These are phyloP conservation scores for Nitzschia sp. DNA, from an alignment of 108 stramenopile genomes.

Conservation along the genomic window DNA sequence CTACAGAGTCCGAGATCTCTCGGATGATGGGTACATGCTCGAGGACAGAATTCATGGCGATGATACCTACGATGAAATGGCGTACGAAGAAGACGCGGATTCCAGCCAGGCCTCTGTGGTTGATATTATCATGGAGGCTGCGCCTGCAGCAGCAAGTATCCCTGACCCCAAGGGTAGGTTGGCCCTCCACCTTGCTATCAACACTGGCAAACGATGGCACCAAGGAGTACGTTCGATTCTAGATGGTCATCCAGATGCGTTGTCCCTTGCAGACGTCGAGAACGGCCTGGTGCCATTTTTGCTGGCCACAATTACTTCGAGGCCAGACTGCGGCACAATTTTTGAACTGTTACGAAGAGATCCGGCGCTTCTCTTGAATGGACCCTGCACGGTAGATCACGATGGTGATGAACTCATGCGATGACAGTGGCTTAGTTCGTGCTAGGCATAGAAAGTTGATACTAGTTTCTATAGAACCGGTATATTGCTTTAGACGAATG, in stretches of 20 bases:
- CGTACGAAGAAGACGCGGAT: conserved; percentile 14
- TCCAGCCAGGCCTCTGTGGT: conserved; percentile 26
- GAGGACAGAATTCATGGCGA: conserved; percentile 45
- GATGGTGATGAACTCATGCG: background rate
- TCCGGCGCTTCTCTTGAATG: conserved; percentile 9
- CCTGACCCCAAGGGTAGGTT: conserved; percentile 47
- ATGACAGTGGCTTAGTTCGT: background rate
- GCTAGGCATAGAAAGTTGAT: background rate
- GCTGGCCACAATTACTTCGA: conserved; percentile 12
- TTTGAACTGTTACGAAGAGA: conserved; percentile 13
- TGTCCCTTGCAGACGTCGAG: conserved; percentile 5
- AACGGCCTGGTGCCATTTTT: conserved; percentile 17
- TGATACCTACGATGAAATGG: conserved; percentile 35
- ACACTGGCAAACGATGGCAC: conserved; percentile 39
- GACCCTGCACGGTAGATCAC: background rate
- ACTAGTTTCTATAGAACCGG: too few relatives aligned
- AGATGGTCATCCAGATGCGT: conserved; percentile 13
- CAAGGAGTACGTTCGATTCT: conserved; percentile 14
- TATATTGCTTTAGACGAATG: too few relatives aligned
- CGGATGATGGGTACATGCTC: conserved; percentile 54
- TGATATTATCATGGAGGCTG: conserved; percentile 35
- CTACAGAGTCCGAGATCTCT: conserved; percentile 60
- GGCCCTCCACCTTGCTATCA: conserved; percentile 56
- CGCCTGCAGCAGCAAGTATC: conserved; percentile 29
- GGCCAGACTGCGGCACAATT: background rate